phyloP scores from a whole-genome alignment of 2,329 filamentous ascomycete genomes.

The Pseudocercospora fijiensis region DNA sequence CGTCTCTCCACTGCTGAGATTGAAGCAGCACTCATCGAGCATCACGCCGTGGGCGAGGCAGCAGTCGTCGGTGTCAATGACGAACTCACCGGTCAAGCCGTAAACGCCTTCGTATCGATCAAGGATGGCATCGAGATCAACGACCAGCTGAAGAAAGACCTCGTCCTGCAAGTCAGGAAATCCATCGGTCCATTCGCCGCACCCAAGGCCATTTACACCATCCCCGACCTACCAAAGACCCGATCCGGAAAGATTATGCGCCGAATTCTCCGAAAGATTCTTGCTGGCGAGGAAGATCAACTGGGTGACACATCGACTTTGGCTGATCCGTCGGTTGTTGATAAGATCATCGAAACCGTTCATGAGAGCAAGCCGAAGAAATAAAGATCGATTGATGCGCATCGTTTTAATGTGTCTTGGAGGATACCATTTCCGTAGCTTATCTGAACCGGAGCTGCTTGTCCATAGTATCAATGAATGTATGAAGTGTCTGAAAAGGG shows the following conservation, averaged over 20 bases:
- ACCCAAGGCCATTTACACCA: constrained; percentile 86
- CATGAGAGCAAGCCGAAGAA: constrained; percentile 57
- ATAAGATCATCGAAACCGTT: constrained; percentile 82
- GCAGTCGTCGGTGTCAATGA: constrained; percentile 92
- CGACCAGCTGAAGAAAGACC: constrained; percentile 86
- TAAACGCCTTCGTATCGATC: constrained; percentile 93
- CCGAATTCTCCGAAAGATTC: constrained; percentile 92
- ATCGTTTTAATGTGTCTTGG: not conserved
- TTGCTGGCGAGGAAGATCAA: constrained; percentile 95
- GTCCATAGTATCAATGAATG: not conserved
- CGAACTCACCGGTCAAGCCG: constrained; percentile 93
- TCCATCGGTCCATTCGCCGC: constrained; percentile 97
- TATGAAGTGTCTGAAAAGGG: not conserved
- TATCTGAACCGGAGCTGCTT: not conserved
- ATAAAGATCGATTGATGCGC: constrained; percentile 23
- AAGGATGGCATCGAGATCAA: constrained; percentile 76
- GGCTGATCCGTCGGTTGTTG: constrained; percentile 84
- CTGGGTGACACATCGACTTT: constrained; percentile 92
- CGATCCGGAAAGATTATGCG: constrained; percentile 99
- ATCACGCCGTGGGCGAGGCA: constrained; percentile 83
- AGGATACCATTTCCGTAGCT: constrained; percentile 2
- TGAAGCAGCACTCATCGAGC: constrained; percentile 92
- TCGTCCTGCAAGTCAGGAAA: constrained; percentile 91
- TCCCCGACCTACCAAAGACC: constrained; percentile 95
- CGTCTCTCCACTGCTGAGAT: constrained; percentile 96